Evolutionary conservation across 2,329 filamentous ascomycete species (phyloP).

Genomic region (Aureobasidium pullulans): DNA sequence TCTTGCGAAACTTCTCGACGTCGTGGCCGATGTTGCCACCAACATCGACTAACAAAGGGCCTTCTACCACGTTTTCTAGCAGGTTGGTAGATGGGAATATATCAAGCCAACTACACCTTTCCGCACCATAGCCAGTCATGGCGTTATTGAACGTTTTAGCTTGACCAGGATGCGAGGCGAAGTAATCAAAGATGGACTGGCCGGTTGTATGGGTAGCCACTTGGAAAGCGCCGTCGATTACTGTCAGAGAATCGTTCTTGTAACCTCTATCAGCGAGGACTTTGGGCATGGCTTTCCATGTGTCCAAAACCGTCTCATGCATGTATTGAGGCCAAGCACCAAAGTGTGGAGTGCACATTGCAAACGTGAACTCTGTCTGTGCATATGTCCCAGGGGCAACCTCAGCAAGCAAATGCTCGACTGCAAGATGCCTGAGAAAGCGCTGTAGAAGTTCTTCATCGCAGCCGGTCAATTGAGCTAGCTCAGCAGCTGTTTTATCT

Average conservation of each 20-base stretch:
- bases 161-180: background rate
- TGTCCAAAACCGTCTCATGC: background rate
- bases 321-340: background rate
- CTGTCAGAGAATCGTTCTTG: background rate
- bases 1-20: background rate
- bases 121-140: background rate
- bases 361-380: background rate
- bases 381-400: background rate
- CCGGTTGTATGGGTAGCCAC: background rate
- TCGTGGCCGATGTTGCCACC: slow-evolving; percentile 10
- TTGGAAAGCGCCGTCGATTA: background rate
- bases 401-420: background rate
- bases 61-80: background rate
- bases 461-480: background rate
- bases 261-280: background rate
- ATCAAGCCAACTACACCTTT: background rate
- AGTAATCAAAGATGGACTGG: background rate
- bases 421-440: background rate
- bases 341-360: background rate
- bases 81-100: background rate
- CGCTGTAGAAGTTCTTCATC: background rate
- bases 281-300: background rate
- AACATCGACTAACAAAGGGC: slow-evolving; percentile 11
- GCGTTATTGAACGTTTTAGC: background rate
- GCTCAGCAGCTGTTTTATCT: background rate